These are phyloP conservation scores for Oryza coarctata DNA, from an alignment of 176 grass and related monocot species.

Conservation along the genomic window DNA sequence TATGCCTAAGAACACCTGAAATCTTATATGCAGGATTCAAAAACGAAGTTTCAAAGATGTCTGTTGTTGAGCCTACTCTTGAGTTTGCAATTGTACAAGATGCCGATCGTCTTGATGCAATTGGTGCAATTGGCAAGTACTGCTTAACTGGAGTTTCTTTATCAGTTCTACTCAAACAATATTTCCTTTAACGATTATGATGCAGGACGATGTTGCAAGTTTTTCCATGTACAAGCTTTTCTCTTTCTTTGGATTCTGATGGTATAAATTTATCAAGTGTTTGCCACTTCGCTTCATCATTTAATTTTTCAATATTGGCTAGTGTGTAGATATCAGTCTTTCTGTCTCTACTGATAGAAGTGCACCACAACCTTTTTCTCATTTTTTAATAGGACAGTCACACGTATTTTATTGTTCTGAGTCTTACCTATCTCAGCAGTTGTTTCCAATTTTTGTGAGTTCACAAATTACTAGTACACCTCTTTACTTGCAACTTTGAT, in stretches of 20 bases:
- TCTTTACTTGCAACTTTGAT: background rate
- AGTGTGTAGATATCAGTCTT: background rate
- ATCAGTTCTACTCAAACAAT: background rate
- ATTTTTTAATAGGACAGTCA: background rate
- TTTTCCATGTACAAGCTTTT: background rate
- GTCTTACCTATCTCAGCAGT: background rate
- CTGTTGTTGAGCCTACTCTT: slow-evolving; percentile 39
- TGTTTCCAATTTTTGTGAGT: background rate
- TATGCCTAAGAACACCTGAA: background rate
- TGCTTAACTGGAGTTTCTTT: background rate
- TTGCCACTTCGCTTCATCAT: background rate
- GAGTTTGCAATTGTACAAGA: slow-evolving; percentile 96
- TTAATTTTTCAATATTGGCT: slow-evolving; percentile 2
- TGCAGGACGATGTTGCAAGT: too few relatives aligned
- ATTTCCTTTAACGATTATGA: background rate
- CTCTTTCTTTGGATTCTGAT: background rate
- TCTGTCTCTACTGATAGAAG: background rate
- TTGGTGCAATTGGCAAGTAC: slow-evolving; percentile 80
- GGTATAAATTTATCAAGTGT: background rate
- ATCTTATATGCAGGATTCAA: slow-evolving; percentile 68
- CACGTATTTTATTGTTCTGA: background rate
- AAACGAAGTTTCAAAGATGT: slow-evolving; percentile 66
- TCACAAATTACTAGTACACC: background rate
- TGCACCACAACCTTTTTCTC: background rate
- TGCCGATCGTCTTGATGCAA: slow-evolving; percentile 88